A percentile compares a stretch with the other conserved stretches of the same genome.
Conservation (phyloP, 345 rosid species). For the Durio zibethinus region DNA sequence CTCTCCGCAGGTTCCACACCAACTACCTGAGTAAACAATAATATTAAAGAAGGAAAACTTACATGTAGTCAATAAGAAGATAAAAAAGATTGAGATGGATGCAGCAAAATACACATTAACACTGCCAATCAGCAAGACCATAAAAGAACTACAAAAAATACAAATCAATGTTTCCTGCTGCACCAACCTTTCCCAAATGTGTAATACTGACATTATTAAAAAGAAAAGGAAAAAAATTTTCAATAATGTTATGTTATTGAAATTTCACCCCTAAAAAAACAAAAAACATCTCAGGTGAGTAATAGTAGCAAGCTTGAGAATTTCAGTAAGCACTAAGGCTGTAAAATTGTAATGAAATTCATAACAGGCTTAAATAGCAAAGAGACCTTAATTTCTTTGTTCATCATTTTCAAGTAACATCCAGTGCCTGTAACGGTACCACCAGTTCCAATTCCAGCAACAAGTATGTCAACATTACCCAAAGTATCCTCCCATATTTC, state of each 20-base stretch:
- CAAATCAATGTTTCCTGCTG: neutral
- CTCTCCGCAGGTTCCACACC: slow-evolving; percentile 98
- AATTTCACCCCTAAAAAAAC: neutral
- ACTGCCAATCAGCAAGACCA: neutral
- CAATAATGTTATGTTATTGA: neutral
- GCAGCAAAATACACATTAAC: neutral
- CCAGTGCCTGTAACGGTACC: slow-evolving; percentile 90
- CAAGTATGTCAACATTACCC: slow-evolving; percentile 65
- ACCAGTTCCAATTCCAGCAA: slow-evolving; percentile 93
- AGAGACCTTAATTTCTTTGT: slow-evolving; percentile 56
- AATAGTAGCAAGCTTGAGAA: neutral
- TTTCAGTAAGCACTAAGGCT: neutral
- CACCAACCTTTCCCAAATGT: neutral
- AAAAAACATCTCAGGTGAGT: neutral
- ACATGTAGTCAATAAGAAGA: slow-evolving; percentile 9
- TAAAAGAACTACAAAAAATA: neutral
- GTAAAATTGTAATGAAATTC: slow-evolving; percentile 1
- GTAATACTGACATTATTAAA: neutral
- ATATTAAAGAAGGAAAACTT: neutral
- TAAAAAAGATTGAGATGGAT: neutral
- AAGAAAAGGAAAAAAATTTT: neutral
- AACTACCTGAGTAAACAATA: slow-evolving; percentile 50
- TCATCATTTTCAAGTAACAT: slow-evolving; percentile 76
- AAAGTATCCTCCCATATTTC: slow-evolving; percentile 94
- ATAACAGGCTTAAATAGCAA: neutral